Conservation (phyloP, 306 rosid species). For the Dicorynia guianensis region DNA sequence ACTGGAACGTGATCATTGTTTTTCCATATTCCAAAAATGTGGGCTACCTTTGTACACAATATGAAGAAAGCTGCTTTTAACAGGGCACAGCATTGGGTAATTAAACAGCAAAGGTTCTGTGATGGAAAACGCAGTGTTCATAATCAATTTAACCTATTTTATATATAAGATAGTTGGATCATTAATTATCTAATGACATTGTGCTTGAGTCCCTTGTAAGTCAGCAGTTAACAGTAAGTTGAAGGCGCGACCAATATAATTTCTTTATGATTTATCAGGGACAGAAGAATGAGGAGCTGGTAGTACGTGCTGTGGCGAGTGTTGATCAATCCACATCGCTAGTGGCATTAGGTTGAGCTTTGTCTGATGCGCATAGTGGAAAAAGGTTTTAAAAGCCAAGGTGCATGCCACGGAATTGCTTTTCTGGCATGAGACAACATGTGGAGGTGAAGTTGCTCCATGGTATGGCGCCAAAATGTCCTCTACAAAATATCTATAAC, state of each 20-base stretch:
- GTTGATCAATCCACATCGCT: slow-evolving; percentile 39
- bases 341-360: slow-evolving; percentile 47
- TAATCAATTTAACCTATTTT: no score
- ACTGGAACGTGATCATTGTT: not conserved
- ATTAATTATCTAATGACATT: no score
- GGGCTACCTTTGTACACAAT: not conserved
- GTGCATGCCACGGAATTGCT: slow-evolving; percentile 54
- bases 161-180: no score
- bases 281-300: not conserved
- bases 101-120: not conserved
- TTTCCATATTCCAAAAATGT: not conserved
- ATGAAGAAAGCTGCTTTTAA: not conserved
- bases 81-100: not conserved
- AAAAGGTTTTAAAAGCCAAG: not conserved
- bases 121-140: no score
- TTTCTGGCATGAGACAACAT: slow-evolving; percentile 80
- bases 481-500: no score
- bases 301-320: not conserved
- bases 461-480: slow-evolving; percentile 73
- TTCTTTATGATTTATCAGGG: not conserved
- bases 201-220: no score
- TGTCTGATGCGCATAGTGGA: not conserved
- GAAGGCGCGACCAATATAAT: no score
- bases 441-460: slow-evolving; percentile 75
- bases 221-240: no score